Percentiles rank a stretch among this genome's conserved stretches.
Evolutionary conservation across 2,329 filamentous ascomycete genomes (phyloP).

Genomic region (Fusarium graminum): DNA sequence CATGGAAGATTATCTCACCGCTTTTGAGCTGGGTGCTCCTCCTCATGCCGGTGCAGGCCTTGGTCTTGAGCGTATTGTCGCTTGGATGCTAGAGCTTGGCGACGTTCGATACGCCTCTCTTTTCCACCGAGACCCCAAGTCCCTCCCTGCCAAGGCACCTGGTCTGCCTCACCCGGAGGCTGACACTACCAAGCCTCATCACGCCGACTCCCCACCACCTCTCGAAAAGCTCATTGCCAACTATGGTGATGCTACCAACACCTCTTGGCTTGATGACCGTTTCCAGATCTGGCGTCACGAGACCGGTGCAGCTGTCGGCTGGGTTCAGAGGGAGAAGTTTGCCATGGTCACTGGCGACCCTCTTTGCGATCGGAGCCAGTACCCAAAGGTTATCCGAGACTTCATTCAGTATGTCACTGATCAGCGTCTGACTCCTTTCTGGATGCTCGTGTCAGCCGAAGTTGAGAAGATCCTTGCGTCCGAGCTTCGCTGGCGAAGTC

Average conservation of each 20-base stretch:
- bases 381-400: constrained; percentile 76
- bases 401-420: constrained; percentile 83
- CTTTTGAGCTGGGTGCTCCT: constrained; percentile 88
- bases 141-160: constrained; percentile 75
- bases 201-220: constrained; percentile 73
- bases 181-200: constrained; percentile 71
- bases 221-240: constrained; percentile 92
- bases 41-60: constrained; percentile 93
- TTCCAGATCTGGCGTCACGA: constrained; percentile 90
- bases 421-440: constrained; percentile 79
- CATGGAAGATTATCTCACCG: constrained; percentile 91
- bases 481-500: constrained; percentile 86
- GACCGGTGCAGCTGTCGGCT: constrained; percentile 88
- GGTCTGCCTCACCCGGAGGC: constrained; percentile 88
- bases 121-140: constrained; percentile 90
- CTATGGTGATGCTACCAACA: constrained; percentile 94
- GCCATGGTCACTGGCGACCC: constrained; percentile 90
- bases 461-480: constrained; percentile 84
- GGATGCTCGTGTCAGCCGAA: constrained; percentile 86
- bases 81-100: constrained; percentile 86
- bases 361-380: constrained; percentile 84
- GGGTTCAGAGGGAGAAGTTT: constrained; percentile 80
- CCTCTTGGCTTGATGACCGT: constrained; percentile 90
- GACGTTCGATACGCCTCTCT: constrained; percentile 91
- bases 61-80: constrained; percentile 88